A percentile compares a stretch with the other conserved stretches of the same genome.
phyloP scores from a whole-genome alignment of 106 monocot genomes.

The Apostasia ramifera region DNA sequence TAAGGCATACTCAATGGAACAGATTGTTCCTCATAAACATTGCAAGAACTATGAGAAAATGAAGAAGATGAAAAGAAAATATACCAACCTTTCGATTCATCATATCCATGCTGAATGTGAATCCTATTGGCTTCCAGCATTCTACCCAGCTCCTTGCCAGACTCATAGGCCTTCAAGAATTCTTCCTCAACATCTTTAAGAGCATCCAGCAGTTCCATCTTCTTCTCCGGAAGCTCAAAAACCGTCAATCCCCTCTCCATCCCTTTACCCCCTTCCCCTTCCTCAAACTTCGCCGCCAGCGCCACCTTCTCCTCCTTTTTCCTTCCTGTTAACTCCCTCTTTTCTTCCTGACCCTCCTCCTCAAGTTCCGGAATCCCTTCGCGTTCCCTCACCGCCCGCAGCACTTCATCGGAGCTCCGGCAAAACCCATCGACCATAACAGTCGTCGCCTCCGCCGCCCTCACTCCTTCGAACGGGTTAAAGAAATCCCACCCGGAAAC shows the following conservation, averaged over 20 bases:
- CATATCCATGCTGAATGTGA: slow-evolving; percentile 24
- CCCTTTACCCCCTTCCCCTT: slow-evolving; percentile 1
- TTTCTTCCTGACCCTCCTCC: slow-evolving; percentile 10
- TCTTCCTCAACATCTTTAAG: slow-evolving; percentile 75
- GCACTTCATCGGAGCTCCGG: slow-evolving; percentile 57
- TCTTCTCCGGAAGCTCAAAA: slow-evolving; percentile 23
- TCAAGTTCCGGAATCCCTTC: slow-evolving; percentile 93
- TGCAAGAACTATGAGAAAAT: not conserved
- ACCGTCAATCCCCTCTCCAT: slow-evolving; percentile 41
- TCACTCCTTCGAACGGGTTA: slow-evolving; percentile 75
- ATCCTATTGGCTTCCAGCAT: slow-evolving; percentile 74
- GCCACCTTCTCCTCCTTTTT: slow-evolving; percentile 7
- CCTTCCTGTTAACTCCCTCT: not conserved
- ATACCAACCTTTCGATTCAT: slow-evolving; percentile 64
- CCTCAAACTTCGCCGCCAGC: not conserved
- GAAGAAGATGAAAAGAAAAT: slow-evolving; percentile 7
- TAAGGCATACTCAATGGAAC: not conserved
- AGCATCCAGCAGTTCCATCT: slow-evolving; percentile 83
- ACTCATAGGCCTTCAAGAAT: slow-evolving; percentile 79
- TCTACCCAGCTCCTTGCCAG: slow-evolving; percentile 74
- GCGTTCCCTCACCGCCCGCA: slow-evolving; percentile 70
- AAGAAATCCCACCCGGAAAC: slow-evolving; percentile 94
- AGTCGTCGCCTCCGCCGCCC: slow-evolving; percentile 26
- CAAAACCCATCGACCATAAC: slow-evolving; percentile 21
- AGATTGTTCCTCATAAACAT: not conserved